Evolutionary conservation across 768 basidiomycete genomes (phyloP).

Genomic region (Trametes villosa): DNA sequence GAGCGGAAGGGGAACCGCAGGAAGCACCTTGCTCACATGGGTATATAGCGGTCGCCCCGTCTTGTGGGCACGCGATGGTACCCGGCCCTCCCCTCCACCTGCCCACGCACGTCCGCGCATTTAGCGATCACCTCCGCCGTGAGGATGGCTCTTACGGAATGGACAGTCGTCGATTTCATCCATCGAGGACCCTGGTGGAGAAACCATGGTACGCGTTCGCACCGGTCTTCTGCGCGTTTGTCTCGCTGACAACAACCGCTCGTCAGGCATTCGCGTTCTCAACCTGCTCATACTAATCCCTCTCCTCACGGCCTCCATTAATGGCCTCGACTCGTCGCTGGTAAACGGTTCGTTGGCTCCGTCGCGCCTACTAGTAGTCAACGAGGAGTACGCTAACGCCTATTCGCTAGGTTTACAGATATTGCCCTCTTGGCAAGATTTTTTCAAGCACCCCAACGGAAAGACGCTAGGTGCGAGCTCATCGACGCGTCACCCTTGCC

Average conservation of each 20-base stretch:
- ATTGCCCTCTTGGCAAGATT: constrained; percentile 63
- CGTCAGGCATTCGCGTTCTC: constrained; percentile 56
- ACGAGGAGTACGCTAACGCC: constrained; percentile 24
- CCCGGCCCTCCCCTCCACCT: neutral
- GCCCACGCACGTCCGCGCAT: neutral
- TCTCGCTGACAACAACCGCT: neutral
- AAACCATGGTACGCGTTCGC: constrained; percentile 51
- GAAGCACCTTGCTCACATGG: constrained; percentile 2
- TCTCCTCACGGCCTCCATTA: constrained; percentile 65
- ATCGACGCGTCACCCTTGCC: neutral
- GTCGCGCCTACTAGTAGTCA: constrained; percentile 29
- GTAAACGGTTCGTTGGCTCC: constrained; percentile 48
- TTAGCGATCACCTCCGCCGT: neutral
- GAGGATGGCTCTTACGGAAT: constrained; percentile 44
- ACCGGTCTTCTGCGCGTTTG: neutral
- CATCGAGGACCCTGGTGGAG: constrained; percentile 64
- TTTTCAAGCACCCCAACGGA: constrained; percentile 57
- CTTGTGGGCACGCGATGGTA: constrained; percentile 9
- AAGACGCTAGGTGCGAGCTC: constrained; percentile 48
- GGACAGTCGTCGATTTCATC: constrained; percentile 63
- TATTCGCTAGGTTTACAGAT: constrained; percentile 60
- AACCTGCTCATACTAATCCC: constrained; percentile 65
- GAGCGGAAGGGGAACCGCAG: neutral
- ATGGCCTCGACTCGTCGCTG: constrained; percentile 72
- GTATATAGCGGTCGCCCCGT: constrained; percentile 17